A percentile compares a stretch with the other conserved stretches of the same genome.
Conservation (phyloP, 2,329 filamentous ascomycete genomes). For the Fusarium avenaceum region DNA sequence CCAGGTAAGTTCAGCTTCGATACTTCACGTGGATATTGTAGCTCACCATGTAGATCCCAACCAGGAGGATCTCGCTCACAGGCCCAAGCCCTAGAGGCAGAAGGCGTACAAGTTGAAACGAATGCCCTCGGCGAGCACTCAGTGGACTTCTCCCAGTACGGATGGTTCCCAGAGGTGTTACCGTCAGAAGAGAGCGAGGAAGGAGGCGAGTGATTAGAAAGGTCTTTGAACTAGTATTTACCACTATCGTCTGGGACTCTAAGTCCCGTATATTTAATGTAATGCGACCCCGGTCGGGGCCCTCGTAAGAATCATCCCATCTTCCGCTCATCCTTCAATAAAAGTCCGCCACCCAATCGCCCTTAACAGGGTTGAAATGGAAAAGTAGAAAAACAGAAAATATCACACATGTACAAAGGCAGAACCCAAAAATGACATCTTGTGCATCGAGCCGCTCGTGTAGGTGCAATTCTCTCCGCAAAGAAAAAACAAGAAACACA, state of each 20-base stretch:
- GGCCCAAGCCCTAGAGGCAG: constrained; percentile 63
- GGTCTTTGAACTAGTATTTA: constrained; percentile 49
- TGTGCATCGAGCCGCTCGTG: constrained; percentile 47
- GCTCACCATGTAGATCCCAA: constrained; percentile 58
- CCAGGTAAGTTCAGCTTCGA: constrained; percentile 67
- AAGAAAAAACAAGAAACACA: constrained; percentile 29
- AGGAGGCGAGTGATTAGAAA: constrained; percentile 17
- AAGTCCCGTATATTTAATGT: constrained; percentile 46
- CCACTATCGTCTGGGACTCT: constrained; percentile 44
- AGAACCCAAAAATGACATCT: constrained; percentile 43
- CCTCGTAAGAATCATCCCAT: constrained; percentile 49
- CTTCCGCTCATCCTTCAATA: constrained; percentile 46
- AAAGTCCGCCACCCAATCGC: constrained; percentile 32
- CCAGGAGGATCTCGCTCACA: constrained; percentile 65
- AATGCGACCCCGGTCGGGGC: constrained; percentile 42
- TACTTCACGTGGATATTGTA: accelerated
- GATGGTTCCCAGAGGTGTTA: constrained; percentile 68
- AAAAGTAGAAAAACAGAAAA: constrained; percentile 25
- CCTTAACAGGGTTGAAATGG: constrained; percentile 34
- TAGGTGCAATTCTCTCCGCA: constrained; percentile 45
- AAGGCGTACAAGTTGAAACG: constrained; percentile 66
- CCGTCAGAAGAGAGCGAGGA: constrained; percentile 58
- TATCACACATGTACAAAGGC: constrained; percentile 37
- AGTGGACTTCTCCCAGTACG: constrained; percentile 65
- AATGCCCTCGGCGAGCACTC: constrained; percentile 65